These are phyloP conservation scores for Podaxis sp. DNA, from an alignment of 768 basidiomycete species.

Conservation along the genomic window DNA sequence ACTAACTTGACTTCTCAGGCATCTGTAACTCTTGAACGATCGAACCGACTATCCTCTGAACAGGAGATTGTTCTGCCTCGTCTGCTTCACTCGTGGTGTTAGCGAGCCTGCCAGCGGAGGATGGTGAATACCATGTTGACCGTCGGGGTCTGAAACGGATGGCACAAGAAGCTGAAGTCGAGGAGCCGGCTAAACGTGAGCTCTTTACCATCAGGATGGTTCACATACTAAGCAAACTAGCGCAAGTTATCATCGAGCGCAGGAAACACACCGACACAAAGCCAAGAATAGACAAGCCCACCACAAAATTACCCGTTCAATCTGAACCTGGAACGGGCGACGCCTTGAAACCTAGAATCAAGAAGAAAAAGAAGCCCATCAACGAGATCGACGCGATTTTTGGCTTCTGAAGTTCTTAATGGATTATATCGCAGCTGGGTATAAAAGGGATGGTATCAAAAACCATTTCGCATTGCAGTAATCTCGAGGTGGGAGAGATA, in stretches of 20 bases:
- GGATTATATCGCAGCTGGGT: slow-evolving; percentile 16
- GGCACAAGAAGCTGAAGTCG: background rate
- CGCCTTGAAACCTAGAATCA: slow-evolving; percentile 25
- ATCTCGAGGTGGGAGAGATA: slow-evolving; percentile 8
- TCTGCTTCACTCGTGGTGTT: background rate
- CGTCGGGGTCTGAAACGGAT: background rate
- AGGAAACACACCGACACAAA: background rate
- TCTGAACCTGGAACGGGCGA: background rate
- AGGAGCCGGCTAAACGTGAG: background rate
- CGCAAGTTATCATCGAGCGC: background rate
- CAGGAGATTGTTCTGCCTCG: background rate
- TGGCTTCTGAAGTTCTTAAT: slow-evolving; percentile 30
- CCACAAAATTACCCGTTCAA: background rate
- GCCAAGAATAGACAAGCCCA: background rate
- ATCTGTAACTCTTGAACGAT: background rate
- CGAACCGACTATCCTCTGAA: background rate
- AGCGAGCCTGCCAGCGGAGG: background rate
- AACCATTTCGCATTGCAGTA: slow-evolving; percentile 9
- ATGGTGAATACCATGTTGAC: background rate
- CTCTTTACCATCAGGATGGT: background rate
- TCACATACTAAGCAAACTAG: background rate
- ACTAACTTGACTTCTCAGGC: background rate
- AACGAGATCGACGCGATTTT: slow-evolving; percentile 78
- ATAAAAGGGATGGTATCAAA: slow-evolving; percentile 20
- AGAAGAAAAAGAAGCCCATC: slow-evolving; percentile 38